Evolutionary conservation across 2,329 filamentous ascomycete species (phyloP), one percentile per base, ranked within the genome.

Genomic region (Thermothelomyces thermophilus): DNA sequence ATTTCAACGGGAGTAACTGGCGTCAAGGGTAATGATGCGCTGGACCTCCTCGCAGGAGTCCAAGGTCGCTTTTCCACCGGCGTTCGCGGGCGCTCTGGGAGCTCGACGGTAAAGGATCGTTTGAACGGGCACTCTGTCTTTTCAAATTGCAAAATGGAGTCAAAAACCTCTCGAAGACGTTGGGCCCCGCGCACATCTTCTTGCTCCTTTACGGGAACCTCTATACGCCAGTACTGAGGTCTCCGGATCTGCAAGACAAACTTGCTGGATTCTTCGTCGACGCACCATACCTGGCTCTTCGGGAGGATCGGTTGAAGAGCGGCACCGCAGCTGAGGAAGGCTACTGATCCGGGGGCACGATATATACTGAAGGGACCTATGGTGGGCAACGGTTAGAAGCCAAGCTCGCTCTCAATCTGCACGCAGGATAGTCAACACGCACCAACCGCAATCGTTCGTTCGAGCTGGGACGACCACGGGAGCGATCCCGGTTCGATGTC

Each of bases 241-340:
- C 84, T 80, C 19, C 89, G 77, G 56, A 94, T 88, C 57, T 90
- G 86, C 52, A 96, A 71, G n/a, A 95, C 86, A 59, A 95, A 95
- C 59, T 84, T 79, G 66, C 74, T 89, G 35, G 85, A 85, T 49
- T 83, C 78, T 50, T 88, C 86, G 65, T 94, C 87, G 28, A 96
- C 86, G 65, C 87, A 94, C 90, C 90, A 96, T 64, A 87, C 94
- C 67, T 95, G 90, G 51, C 89, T 94, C 65, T 88, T 88, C 20
- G 87, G 88, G 46, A 96, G 71, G 55, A 96, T 93, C 10, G 90
- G 86, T 61, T 93, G 87, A 16, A 95, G 76, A 14, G 90, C 84
- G 48, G 81, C 82, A 52, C 87, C 87, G 56, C 89, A 95, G 66
- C 86, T 91, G 9, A 96, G 75, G 62, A 95, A 96, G 11, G 88